phyloP scores from a whole-genome alignment of 164 flowering plant genomes.

The Chimonanthus salicifolius region DNA sequence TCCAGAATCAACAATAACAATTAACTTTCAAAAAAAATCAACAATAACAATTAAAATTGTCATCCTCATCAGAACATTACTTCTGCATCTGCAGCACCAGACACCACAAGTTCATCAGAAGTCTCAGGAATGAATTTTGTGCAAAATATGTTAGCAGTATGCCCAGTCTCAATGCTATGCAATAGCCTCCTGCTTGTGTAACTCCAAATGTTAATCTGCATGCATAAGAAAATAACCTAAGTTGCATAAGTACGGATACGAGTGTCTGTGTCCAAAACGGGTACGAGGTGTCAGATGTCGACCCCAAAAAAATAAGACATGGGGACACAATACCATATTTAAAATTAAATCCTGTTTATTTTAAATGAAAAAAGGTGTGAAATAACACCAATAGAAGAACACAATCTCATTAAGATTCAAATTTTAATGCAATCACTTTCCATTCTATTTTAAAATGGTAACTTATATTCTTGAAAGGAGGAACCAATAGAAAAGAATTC shows the following conservation, averaged over 20 bases:
- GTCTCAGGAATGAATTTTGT: constrained; percentile 93
- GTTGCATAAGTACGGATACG: too few species aligned
- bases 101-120: constrained; percentile 85
- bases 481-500: not conserved
- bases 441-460: too few species aligned
- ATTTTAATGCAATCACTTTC: too few species aligned
- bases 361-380: too few species aligned
- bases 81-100: constrained; percentile 95
- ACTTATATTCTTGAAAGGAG: too few species aligned
- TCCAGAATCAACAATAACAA: too few species aligned
- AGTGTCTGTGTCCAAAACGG: not conserved
- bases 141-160: constrained; percentile 87
- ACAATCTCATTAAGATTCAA: too few species aligned
- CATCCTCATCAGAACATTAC: constrained; percentile 32
- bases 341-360: too few species aligned
- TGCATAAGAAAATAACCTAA: not conserved
- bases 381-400: too few species aligned
- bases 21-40: not conserved
- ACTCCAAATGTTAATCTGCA: constrained; percentile 84
- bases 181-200: constrained; percentile 59
- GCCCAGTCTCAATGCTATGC: constrained; percentile 82
- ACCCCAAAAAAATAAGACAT: too few species aligned
- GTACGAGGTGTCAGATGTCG: too few species aligned
- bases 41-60: not conserved
- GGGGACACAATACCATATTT: too few species aligned